Evolutionary conservation across 441 rosid genomes (phyloP).

Genomic region (Brassica balearica): DNA sequence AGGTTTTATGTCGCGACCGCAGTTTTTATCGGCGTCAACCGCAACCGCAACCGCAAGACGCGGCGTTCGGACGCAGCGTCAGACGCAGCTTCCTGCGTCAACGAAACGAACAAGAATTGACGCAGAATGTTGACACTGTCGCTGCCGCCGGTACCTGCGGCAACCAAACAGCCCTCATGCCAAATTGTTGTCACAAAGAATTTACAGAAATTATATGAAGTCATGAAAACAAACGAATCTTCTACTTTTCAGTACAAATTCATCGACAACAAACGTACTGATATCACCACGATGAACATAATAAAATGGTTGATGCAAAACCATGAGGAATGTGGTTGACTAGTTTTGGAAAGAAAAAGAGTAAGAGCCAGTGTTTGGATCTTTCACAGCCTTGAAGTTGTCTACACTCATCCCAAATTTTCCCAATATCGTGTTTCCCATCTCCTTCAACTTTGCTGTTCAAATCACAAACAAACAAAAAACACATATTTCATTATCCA

Average conservation of each 20-base stretch:
- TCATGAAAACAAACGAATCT: neutral
- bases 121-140: no score
- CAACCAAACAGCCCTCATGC: no score
- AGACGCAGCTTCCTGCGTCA: no score
- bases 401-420: conserved; percentile 96
- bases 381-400: conserved; percentile 94
- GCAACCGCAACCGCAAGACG: no score
- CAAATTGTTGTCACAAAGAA: conserved; percentile 1
- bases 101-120: no score
- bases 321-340: conserved; percentile 1
- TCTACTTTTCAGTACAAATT: neutral
- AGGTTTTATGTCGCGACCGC: no score
- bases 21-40: no score
- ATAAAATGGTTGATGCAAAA: neutral
- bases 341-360: conserved; percentile 76
- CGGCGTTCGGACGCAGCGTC: no score
- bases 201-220: neutral
- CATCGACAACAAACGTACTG: neutral
- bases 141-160: no score
- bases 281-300: neutral
- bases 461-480: neutral
- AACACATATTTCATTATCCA: no score
- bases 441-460: conserved; percentile 84
- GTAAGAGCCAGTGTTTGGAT: conserved; percentile 96
- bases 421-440: conserved; percentile 88